A percentile compares a stretch with the other conserved stretches of the same genome.
These are phyloP conservation scores for Bombardia bombarda DNA, from an alignment of 495 filamentous ascomycete genomes.

Conservation along the genomic window DNA sequence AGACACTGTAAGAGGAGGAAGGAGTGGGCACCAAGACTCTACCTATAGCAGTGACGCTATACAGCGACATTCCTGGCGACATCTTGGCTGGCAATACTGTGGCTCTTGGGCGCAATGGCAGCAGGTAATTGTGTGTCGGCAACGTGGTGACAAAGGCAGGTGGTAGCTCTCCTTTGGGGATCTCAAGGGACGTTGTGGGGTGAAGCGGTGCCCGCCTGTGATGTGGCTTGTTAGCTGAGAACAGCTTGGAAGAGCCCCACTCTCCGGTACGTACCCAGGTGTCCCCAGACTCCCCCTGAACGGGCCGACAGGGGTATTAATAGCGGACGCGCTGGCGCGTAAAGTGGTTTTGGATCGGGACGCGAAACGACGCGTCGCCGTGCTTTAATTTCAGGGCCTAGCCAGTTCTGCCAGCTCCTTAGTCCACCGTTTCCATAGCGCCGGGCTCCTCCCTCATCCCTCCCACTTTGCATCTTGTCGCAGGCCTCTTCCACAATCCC, in stretches of 20 bases:
- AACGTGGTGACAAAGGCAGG: too few species aligned
- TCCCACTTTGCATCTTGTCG: too few species aligned
- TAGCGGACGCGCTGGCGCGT: slow-evolving; percentile 11
- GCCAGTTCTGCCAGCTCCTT: neutral
- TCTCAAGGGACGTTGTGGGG: slow-evolving; percentile 18
- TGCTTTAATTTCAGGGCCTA: slow-evolving; percentile 17
- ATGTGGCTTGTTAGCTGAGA: slow-evolving; percentile 21
- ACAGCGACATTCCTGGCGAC: slow-evolving; percentile 65
- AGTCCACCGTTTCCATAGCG: too few species aligned
- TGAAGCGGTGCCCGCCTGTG: slow-evolving; percentile 11
- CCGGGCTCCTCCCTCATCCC: too few species aligned
- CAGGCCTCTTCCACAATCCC: too few species aligned
- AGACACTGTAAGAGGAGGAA: neutral
- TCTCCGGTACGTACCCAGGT: slow-evolving; percentile 13
- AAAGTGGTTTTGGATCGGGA: slow-evolving; percentile 15
- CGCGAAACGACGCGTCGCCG: slow-evolving; percentile 16
- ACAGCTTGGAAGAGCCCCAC: too few species aligned
- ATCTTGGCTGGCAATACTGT: slow-evolving; percentile 18
- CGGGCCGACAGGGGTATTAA: slow-evolving; percentile 21
- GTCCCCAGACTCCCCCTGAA: too few species aligned
- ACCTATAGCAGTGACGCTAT: slow-evolving; percentile 88
- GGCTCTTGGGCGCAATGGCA: neutral
- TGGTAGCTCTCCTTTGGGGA: too few species aligned
- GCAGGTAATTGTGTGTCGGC: slow-evolving; percentile 1
- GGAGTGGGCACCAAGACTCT: slow-evolving; percentile 8